Conservation (phyloP, 1,284 basidiomycete species). For the Irpex sp. region DNA sequence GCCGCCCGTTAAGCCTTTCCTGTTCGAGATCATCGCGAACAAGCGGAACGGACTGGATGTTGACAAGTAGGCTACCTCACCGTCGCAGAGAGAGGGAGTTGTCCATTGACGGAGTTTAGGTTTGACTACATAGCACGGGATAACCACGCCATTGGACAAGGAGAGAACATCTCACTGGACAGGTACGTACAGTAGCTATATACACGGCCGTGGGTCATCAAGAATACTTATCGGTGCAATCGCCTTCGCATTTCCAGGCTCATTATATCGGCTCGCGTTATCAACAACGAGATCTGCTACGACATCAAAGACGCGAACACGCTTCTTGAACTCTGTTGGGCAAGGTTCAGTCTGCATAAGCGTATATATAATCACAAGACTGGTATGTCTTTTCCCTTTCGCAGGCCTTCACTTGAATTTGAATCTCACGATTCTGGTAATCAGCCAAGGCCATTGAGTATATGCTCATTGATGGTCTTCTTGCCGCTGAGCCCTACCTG, state of each 20-base stretch:
- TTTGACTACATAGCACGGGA: slow-evolving; percentile 79
- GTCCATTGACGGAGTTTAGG: slow-evolving; percentile 26
- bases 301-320: slow-evolving; percentile 74
- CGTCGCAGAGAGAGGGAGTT: not conserved
- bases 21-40: slow-evolving; percentile 75
- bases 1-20: slow-evolving; percentile 35
- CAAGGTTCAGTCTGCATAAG: slow-evolving; percentile 72
- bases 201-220: not conserved
- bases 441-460: slow-evolving; percentile 70
- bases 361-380: slow-evolving; percentile 74
- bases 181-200: slow-evolving; percentile 28
- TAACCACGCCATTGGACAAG: slow-evolving; percentile 62
- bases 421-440: not conserved
- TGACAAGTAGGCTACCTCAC: slow-evolving; percentile 51
- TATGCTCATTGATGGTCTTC: slow-evolving; percentile 72
- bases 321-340: slow-evolving; percentile 66
- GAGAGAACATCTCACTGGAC: slow-evolving; percentile 46
- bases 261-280: slow-evolving; percentile 66
- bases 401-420: no score
- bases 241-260: slow-evolving; percentile 36
- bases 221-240: not conserved
- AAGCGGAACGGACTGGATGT: slow-evolving; percentile 75
- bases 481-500: slow-evolving; percentile 56
- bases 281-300: slow-evolving; percentile 69
- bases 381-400: slow-evolving; percentile 32